phyloP scores from a whole-genome alignment of 345 rosid species.

The Pugionium dolabratum region DNA sequence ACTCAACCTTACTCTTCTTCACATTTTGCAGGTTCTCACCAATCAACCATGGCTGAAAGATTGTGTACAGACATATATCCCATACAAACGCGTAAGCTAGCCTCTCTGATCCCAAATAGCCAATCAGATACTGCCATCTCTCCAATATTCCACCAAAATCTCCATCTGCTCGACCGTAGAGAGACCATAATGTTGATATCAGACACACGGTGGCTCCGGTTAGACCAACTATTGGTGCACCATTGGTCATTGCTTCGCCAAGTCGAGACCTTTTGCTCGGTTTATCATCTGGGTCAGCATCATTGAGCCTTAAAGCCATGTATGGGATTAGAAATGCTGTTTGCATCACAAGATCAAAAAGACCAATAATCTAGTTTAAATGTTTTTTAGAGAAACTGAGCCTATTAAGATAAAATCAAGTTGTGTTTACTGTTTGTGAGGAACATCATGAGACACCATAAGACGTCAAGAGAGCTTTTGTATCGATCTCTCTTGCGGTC shows the following conservation, averaged over 20 bases:
- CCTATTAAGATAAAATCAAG: not conserved
- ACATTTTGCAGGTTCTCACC: slow-evolving; percentile 77
- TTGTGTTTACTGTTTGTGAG: slow-evolving; percentile 71
- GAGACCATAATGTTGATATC: slow-evolving; percentile 67
- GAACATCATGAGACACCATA: slow-evolving; percentile 96
- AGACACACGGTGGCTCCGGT: slow-evolving; percentile 73
- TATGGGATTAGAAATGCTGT: slow-evolving; percentile 91
- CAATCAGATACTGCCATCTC: slow-evolving; percentile 64
- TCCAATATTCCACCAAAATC: slow-evolving; percentile 60
- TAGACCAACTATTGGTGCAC: slow-evolving; percentile 72
- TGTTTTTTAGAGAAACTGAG: not conserved
- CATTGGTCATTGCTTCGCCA: slow-evolving; percentile 65
- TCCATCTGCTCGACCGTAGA: slow-evolving; percentile 69
- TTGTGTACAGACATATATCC: slow-evolving; percentile 76
- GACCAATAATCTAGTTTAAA: slow-evolving; percentile 2
- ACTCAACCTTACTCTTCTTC: slow-evolving; percentile 50
- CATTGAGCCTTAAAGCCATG: slow-evolving; percentile 82
- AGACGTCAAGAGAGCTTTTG: slow-evolving; percentile 68
- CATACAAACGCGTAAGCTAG: slow-evolving; percentile 88
- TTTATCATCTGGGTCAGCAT: slow-evolving; percentile 42
- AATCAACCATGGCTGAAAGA: slow-evolving; percentile 97
- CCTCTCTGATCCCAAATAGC: slow-evolving; percentile 84
- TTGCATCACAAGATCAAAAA: slow-evolving; percentile 24
- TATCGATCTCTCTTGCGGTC: slow-evolving; percentile 75
- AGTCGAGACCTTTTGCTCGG: slow-evolving; percentile 58